A percentile compares a stretch with the other conserved stretches of the same genome.
phyloP scores from a whole-genome alignment of 1,139 yeast genomes.

The Yamadazyma atmosphaerica region DNA sequence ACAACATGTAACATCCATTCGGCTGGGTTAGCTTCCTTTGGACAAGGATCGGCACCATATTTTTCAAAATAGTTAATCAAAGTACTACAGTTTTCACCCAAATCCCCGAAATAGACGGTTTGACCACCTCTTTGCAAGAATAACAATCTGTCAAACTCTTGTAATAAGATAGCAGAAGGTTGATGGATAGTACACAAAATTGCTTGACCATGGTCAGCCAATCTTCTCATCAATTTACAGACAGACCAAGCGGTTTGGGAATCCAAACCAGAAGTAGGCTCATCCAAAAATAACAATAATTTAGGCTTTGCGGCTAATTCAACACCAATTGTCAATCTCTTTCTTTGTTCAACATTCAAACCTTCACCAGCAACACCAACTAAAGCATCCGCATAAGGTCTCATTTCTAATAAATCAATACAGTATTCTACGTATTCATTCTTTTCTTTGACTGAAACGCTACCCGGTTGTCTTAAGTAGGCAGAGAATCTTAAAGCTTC shows the following conservation, averaged over 20 bases:
- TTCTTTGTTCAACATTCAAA: slow-evolving; percentile 81
- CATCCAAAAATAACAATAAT: slow-evolving; percentile 78
- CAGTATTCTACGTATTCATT: slow-evolving; percentile 71
- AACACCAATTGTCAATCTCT: slow-evolving; percentile 81
- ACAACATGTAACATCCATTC: slow-evolving; percentile 61
- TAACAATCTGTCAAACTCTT: slow-evolving; percentile 74
- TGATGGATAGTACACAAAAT: slow-evolving; percentile 83
- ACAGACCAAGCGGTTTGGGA: slow-evolving; percentile 92
- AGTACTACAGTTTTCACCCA: slow-evolving; percentile 63
- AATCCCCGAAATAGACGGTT: slow-evolving; percentile 79
- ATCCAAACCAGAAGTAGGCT: slow-evolving; percentile 91
- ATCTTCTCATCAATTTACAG: slow-evolving; percentile 73
- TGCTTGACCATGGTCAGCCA: slow-evolving; percentile 80
- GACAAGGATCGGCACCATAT: slow-evolving; percentile 61
- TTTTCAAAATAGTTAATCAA: slow-evolving; percentile 69
- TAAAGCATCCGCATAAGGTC: slow-evolving; percentile 71
- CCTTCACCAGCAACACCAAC: slow-evolving; percentile 83
- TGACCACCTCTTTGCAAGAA: slow-evolving; percentile 75
- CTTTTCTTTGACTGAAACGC: slow-evolving; percentile 58
- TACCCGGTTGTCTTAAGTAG: slow-evolving; percentile 65
- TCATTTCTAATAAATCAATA: slow-evolving; percentile 70
- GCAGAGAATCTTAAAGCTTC: slow-evolving; percentile 78
- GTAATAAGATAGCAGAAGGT: slow-evolving; percentile 75
- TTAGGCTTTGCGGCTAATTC: slow-evolving; percentile 89
- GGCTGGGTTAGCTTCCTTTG: slow-evolving; percentile 52